phyloP scores from a whole-genome alignment of 192 early-diverging fungal genomes.

The Entomortierella parvispora region DNA sequence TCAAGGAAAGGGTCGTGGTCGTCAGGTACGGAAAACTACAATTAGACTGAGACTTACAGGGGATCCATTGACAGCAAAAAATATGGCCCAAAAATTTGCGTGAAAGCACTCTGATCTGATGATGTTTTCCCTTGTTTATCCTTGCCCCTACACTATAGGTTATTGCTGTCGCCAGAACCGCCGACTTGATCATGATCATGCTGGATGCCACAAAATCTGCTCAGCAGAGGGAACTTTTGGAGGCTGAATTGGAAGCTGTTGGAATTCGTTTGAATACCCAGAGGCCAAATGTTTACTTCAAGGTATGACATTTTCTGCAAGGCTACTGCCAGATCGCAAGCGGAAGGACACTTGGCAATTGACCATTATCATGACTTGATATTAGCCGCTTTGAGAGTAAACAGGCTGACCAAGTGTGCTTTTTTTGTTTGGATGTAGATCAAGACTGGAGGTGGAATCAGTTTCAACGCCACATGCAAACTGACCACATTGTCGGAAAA shows the following conservation, averaged over 20 bases:
- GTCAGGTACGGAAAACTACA: constrained; percentile 73
- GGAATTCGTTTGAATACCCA: constrained; percentile 92
- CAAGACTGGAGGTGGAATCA: constrained; percentile 98
- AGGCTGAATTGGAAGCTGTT: constrained; percentile 94
- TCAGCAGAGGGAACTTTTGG: constrained; percentile 84
- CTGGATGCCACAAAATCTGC: constrained; percentile 94
- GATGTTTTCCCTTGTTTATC: not conserved
- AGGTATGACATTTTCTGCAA: constrained; percentile 54
- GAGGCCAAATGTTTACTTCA: constrained; percentile 96
- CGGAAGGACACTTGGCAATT: not conserved
- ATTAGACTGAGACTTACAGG: not conserved
- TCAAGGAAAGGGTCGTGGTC: constrained; percentile 97
- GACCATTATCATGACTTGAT: not conserved
- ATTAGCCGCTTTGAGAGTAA: not conserved
- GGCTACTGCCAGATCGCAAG: not conserved
- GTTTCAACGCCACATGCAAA: constrained; percentile 91
- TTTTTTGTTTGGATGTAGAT: constrained; percentile 48
- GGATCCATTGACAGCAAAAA: not conserved
- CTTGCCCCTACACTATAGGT: constrained; percentile 16
- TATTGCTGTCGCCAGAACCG: constrained; percentile 96
- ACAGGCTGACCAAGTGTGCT: constrained; percentile 1
- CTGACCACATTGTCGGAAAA: constrained; percentile 88
- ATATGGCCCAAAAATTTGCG: too few species aligned
- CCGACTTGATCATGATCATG: constrained; percentile 98
- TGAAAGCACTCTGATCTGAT: not conserved